A percentile compares a stretch with the other conserved stretches of the same genome.
Conservation (phyloP, 805 yeast genomes). For the Hanseniaspora jakobsenii region DNA sequence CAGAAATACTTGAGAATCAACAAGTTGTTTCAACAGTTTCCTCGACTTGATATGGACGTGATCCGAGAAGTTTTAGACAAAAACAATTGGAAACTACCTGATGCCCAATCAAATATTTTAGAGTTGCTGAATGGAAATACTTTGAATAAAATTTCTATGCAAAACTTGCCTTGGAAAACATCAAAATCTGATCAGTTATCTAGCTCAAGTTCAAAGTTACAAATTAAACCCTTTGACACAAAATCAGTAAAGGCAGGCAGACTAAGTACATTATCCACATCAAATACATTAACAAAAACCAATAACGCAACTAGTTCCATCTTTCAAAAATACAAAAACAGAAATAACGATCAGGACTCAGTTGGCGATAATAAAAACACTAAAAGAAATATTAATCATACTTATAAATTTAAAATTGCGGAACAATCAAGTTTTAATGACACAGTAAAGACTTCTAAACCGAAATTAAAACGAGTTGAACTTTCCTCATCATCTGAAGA, state of each 20-base stretch:
- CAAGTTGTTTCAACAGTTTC: conserved; percentile 9
- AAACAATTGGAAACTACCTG: conserved; percentile 6
- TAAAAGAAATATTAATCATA: conserved; percentile 1
- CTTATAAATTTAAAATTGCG: not conserved
- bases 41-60: conserved; percentile 13
- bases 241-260: not conserved
- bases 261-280: not conserved
- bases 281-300: not conserved
- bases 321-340: conserved; percentile 14
- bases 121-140: not conserved
- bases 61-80: conserved; percentile 9
- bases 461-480: conserved; percentile 9
- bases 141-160: conserved; percentile 4
- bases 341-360: too few relatives aligned
- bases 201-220: not conserved
- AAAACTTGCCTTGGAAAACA: conserved; percentile 9
- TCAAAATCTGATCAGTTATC: not conserved
- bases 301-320: conserved; percentile 3
- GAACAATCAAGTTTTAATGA: too few relatives aligned
- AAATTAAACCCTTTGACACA: not conserved
- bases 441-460: not conserved
- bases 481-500: conserved; percentile 15
- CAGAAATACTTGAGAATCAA: conserved; percentile 14
- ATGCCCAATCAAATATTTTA: not conserved
- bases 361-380: too few relatives aligned